Conservation (phyloP, 768 basidiomycete genomes). For the Nidularia pulvinata region DNA sequence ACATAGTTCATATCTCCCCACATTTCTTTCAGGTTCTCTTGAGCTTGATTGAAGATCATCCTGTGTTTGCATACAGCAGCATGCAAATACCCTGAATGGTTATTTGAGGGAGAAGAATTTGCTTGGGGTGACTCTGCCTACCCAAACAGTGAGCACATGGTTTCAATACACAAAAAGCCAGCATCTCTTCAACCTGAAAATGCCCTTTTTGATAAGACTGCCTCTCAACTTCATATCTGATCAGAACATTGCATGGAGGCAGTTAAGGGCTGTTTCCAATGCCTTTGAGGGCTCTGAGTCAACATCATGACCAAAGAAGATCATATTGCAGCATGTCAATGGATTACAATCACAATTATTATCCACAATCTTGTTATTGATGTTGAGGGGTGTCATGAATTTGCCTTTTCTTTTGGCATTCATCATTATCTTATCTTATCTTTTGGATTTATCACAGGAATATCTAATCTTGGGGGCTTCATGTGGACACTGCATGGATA, state of each 20-base stretch:
- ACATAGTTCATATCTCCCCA: no score
- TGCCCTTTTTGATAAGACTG: constrained; percentile 18
- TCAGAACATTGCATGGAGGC: constrained; percentile 36
- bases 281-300: constrained; percentile 22
- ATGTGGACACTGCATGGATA: no score
- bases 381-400: constrained; percentile 17
- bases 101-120: constrained; percentile 25
- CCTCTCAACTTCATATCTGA: constrained; percentile 23
- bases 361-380: constrained; percentile 31
- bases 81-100: constrained; percentile 12
- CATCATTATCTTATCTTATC: no score
- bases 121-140: constrained; percentile 18
- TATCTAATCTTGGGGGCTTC: no score
- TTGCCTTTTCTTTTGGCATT: no score
- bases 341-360: constrained; percentile 29
- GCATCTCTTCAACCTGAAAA: constrained; percentile 20
- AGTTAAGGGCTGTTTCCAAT: constrained; percentile 29
- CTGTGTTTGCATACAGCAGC: constrained; percentile 14
- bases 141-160: not conserved
- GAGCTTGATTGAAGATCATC: no score
- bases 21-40: no score
- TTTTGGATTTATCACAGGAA: no score
- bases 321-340: constrained; percentile 19
- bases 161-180: constrained; percentile 25
- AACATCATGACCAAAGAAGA: constrained; percentile 20